phyloP scores from a whole-genome alignment of 352 stramenopile species.

The Thalassiosira livingstoniorum region DNA sequence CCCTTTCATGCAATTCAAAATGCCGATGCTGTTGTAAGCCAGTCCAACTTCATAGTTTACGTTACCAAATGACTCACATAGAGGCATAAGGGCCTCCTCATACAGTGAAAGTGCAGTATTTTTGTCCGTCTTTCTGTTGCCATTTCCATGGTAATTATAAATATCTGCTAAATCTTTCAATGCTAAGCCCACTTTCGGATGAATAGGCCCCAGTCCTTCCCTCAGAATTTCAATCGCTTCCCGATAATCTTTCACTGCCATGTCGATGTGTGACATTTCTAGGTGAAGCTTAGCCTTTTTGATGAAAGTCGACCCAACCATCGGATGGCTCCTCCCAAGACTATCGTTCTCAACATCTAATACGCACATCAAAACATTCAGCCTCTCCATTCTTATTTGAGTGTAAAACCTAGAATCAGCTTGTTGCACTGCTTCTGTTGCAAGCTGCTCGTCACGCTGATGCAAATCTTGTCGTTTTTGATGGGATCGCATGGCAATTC shows the following conservation, averaged over 20 bases:
- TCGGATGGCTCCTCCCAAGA: slow-evolving; percentile 46
- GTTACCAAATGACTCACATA: slow-evolving; percentile 50
- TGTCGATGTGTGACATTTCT: slow-evolving; percentile 61
- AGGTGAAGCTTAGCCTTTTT: slow-evolving; percentile 60
- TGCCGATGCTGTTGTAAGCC: slow-evolving; percentile 56
- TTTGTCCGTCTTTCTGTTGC: slow-evolving; percentile 32
- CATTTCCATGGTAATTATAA: slow-evolving; percentile 51
- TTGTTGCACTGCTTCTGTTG: slow-evolving; percentile 8
- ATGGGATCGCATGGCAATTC: slow-evolving; percentile 51
- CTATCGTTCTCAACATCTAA: slow-evolving; percentile 61
- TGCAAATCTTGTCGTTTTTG: slow-evolving; percentile 54
- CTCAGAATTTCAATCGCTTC: slow-evolving; percentile 51
- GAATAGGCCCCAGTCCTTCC: slow-evolving; percentile 50
- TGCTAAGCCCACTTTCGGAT: slow-evolving; percentile 55
- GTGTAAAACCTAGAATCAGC: slow-evolving; percentile 18
- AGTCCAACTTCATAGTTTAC: slow-evolving; percentile 48
- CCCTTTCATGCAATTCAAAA: slow-evolving; percentile 47
- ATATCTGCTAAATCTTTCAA: slow-evolving; percentile 54
- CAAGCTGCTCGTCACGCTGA: slow-evolving; percentile 34
- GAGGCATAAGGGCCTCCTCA: slow-evolving; percentile 41
- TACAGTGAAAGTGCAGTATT: slow-evolving; percentile 53
- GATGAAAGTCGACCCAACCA: slow-evolving; percentile 56
- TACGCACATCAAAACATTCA: slow-evolving; percentile 58
- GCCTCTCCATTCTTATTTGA: slow-evolving; percentile 47
- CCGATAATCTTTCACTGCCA: slow-evolving; percentile 56